Evolutionary conservation across 352 stramenopile species (phyloP).

Genomic region (Phytophthora brassicae): DNA sequence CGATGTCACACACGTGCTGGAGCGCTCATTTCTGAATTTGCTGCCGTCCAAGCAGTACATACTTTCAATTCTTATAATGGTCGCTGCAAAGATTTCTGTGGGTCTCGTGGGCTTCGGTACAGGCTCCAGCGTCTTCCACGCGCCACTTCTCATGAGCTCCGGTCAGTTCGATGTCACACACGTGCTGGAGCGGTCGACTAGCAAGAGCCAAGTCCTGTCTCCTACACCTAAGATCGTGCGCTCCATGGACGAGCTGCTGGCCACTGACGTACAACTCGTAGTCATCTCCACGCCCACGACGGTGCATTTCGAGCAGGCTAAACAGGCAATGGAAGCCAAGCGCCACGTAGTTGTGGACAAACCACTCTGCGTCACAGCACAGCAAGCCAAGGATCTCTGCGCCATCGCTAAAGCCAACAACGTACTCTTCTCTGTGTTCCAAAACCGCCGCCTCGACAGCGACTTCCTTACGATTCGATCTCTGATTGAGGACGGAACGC

Average conservation of each 20-base stretch:
- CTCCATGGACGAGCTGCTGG: constrained; percentile 71
- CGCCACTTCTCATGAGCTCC: constrained; percentile 63
- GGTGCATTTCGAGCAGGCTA: constrained; percentile 76
- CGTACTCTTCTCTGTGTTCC: constrained; percentile 76
- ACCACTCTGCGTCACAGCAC: constrained; percentile 59
- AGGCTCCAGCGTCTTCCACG: constrained; percentile 74
- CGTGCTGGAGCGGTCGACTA: constrained; percentile 72
- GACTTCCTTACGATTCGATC: constrained; percentile 68
- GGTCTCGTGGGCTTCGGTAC: constrained; percentile 76
- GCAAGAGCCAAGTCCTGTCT: constrained; percentile 52
- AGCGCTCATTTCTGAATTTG: no score
- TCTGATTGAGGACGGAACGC: constrained; percentile 45
- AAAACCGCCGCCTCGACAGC: constrained; percentile 76
- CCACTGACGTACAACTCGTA: constrained; percentile 56
- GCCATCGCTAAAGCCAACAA: constrained; percentile 44
- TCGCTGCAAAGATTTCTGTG: constrained; percentile 40
- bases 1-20: constrained; percentile 74
- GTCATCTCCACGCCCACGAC: constrained; percentile 77
- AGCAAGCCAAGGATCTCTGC: constrained; percentile 55
- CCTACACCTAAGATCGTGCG: constrained; percentile 61
- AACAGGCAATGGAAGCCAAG: constrained; percentile 66
- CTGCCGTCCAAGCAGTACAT: constrained; percentile 23
- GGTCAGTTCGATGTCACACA: constrained; percentile 71
- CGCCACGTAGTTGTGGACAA: constrained; percentile 82
- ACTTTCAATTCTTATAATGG: not conserved